Percentiles rank a stretch among this genome's conserved stretches.
Conservation (phyloP, 2,329 filamentous ascomycete species). For the Fusarium papillatum region DNA sequence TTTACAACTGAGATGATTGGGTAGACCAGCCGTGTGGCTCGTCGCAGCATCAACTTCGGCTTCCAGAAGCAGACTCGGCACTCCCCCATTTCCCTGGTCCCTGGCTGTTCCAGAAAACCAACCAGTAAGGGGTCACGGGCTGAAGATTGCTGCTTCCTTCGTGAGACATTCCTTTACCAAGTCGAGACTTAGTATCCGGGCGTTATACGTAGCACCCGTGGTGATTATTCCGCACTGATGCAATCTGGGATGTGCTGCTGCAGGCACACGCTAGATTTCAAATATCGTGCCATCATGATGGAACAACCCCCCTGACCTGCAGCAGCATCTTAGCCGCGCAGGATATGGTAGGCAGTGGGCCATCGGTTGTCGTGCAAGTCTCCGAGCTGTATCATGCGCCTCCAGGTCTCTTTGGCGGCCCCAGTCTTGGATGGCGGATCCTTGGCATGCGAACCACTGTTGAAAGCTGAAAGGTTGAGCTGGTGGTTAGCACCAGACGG, state of each 20-base stretch:
- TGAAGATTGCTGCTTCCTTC: background rate
- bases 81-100: background rate
- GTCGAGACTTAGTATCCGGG: background rate
- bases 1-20: background rate
- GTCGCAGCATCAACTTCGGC: background rate
- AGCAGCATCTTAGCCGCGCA: background rate
- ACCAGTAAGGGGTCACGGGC: background rate
- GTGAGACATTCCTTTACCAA: conserved; percentile 1
- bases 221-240: conserved; percentile 15
- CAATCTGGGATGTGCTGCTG: background rate
- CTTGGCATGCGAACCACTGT: background rate
- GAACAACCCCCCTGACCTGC: background rate
- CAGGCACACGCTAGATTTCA: background rate
- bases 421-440: background rate
- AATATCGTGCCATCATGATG: background rate
- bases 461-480: background rate
- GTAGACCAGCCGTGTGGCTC: background rate
- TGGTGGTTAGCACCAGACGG: background rate
- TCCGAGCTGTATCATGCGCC: background rate
- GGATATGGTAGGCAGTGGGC: background rate
- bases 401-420: background rate
- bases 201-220: background rate
- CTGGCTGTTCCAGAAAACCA: background rate
- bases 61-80: conserved; percentile 1
- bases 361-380: background rate